These are phyloP conservation scores for Coemansia sp. DNA, from an alignment of 192 early-diverging fungal genomes.

Conservation along the genomic window DNA sequence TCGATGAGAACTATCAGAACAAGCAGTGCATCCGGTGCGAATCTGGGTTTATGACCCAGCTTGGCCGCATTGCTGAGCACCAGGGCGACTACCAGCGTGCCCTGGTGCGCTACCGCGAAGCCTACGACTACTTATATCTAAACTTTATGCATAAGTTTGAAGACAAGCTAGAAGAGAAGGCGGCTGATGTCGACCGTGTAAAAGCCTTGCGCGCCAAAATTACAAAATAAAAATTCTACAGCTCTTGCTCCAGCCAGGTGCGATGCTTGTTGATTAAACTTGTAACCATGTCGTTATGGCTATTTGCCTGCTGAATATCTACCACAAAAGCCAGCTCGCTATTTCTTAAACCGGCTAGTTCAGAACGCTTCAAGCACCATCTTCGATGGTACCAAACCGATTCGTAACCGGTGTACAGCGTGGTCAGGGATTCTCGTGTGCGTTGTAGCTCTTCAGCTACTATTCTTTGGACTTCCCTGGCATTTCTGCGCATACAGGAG, in stretches of 20 bases:
- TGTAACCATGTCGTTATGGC: neutral
- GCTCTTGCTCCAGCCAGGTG: conserved; percentile 18
- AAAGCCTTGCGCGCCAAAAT: neutral
- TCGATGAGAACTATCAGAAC: conserved; percentile 3
- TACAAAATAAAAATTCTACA: conserved; percentile 3
- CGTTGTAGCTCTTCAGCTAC: conserved; percentile 8
- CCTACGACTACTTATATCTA: conserved; percentile 25
- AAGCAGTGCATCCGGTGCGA: conserved; percentile 40
- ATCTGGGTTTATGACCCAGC: conserved; percentile 23
- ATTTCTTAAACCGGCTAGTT: neutral
- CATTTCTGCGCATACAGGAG: no score
- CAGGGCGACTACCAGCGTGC: conserved; percentile 30
- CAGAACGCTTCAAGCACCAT: conserved; percentile 21
- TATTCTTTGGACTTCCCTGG: no score
- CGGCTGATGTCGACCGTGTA: neutral
- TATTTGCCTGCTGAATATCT: neutral
- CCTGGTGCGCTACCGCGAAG: conserved; percentile 38
- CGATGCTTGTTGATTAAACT: conserved; percentile 16
- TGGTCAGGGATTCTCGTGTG: conserved; percentile 11
- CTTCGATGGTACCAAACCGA: conserved; percentile 45
- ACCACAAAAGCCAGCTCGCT: conserved; percentile 14
- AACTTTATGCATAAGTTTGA: neutral
- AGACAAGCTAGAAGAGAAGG: conserved; percentile 5
- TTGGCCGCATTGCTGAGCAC: conserved; percentile 36
- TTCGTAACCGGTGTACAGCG: conserved; percentile 32